These are phyloP conservation scores for Melampsora larici-populina DNA, from an alignment of 1,284 basidiomycete species.

Conservation along the genomic window DNA sequence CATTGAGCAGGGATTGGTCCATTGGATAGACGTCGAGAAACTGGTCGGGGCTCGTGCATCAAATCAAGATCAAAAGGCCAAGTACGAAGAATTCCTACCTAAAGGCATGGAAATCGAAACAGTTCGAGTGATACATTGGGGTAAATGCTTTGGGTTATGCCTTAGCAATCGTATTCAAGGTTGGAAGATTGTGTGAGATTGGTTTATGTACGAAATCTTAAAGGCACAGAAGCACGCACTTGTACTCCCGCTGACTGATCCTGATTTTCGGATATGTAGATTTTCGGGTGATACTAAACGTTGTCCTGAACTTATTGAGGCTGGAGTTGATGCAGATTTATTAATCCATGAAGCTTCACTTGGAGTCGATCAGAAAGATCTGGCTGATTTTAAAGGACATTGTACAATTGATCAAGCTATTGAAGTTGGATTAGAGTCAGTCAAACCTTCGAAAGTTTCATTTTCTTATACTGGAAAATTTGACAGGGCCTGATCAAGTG, in stretches of 20 bases:
- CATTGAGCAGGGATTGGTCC: not conserved
- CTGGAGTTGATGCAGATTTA: slow-evolving; percentile 69
- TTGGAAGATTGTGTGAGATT: slow-evolving; percentile 43
- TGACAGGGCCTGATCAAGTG: not conserved
- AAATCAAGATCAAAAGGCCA: not conserved
- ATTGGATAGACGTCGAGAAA: slow-evolving; percentile 39
- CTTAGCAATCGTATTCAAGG: slow-evolving; percentile 8
- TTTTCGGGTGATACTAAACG: slow-evolving; percentile 86
- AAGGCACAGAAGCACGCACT: not conserved
- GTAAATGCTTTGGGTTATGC: slow-evolving; percentile 35
- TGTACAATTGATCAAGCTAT: slow-evolving; percentile 40
- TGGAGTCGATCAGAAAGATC: slow-evolving; percentile 63
- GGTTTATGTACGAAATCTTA: not conserved
- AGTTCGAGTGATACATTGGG: slow-evolving; percentile 33
- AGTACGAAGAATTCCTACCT: slow-evolving; percentile 3
- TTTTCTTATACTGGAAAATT: not conserved
- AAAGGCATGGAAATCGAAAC: slow-evolving; percentile 22
- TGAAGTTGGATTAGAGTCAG: slow-evolving; percentile 79
- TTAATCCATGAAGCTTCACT: slow-evolving; percentile 93
- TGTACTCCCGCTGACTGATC: slow-evolving; percentile 32
- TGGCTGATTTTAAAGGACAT: slow-evolving; percentile 38
- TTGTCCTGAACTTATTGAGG: slow-evolving; percentile 64
- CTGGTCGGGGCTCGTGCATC: slow-evolving; percentile 7
- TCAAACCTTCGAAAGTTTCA: not conserved
- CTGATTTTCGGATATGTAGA: slow-evolving; percentile 46